Evolutionary conservation across 495 filamentous ascomycete species (phyloP).

Genomic region (Xylaria nigripes): DNA sequence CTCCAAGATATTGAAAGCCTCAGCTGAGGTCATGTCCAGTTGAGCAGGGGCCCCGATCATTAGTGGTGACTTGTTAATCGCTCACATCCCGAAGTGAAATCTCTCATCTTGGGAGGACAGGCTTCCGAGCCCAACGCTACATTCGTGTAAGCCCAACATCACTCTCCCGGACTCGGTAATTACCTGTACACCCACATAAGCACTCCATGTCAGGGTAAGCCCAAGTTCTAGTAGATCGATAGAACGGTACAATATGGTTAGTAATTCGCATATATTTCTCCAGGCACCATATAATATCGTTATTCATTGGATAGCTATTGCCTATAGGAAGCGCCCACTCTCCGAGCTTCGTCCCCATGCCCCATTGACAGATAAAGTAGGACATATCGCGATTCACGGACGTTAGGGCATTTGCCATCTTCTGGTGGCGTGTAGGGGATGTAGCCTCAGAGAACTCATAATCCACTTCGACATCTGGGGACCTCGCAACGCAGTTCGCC

Average conservation of each 20-base stretch:
- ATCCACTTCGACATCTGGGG: slow-evolving; percentile 31
- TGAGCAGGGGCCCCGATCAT: slow-evolving; percentile 45
- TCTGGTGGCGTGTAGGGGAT: slow-evolving; percentile 28
- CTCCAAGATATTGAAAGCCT: slow-evolving; percentile 33
- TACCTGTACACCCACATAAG: slow-evolving; percentile 43
- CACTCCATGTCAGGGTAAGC: slow-evolving; percentile 47
- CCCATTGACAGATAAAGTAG: slow-evolving; percentile 49
- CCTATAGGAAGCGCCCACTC: slow-evolving; percentile 41
- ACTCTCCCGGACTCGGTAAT: slow-evolving; percentile 13
- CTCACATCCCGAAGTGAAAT: slow-evolving; percentile 52
- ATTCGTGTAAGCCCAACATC: slow-evolving; percentile 25
- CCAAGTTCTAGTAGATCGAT: slow-evolving; percentile 30
- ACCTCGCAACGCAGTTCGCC: slow-evolving; percentile 43
- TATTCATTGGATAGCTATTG: slow-evolving; percentile 46
- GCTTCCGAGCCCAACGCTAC: slow-evolving; percentile 27
- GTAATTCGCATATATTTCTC: slow-evolving; percentile 42
- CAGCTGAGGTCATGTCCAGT: slow-evolving; percentile 32
- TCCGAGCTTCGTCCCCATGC: slow-evolving; percentile 39
- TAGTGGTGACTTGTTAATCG: slow-evolving; percentile 48
- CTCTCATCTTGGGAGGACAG: slow-evolving; percentile 34
- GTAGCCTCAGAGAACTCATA: slow-evolving; percentile 32
- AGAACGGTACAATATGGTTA: slow-evolving; percentile 40
- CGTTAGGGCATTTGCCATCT: slow-evolving; percentile 25
- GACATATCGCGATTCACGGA: slow-evolving; percentile 30
- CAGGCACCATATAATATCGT: slow-evolving; percentile 47